Evolutionary conservation across 2,329 filamentous ascomycete genomes (phyloP).

Genomic region (Karstenula rhodostoma): DNA sequence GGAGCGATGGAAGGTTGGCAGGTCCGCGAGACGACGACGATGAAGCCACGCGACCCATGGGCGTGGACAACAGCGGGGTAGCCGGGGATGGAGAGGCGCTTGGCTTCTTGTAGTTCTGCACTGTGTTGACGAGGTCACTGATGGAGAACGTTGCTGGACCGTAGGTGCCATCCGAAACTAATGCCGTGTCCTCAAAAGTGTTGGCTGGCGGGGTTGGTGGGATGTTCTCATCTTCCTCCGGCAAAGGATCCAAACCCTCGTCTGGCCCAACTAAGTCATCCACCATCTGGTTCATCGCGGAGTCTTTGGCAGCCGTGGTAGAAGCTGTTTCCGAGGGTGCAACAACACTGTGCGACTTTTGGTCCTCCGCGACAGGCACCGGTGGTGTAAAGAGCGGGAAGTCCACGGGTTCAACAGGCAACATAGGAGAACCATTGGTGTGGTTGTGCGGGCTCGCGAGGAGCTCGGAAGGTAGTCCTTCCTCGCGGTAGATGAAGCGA

Average conservation of each 20-base stretch:
- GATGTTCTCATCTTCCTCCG: constrained; percentile 54
- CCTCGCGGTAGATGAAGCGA: constrained; percentile 63
- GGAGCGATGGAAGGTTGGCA: constrained; percentile 46
- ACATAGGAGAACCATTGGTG: constrained; percentile 51
- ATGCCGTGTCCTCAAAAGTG: constrained; percentile 52
- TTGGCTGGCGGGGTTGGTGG: constrained; percentile 58
- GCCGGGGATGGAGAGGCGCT: constrained; percentile 38
- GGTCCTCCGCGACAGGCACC: constrained; percentile 42
- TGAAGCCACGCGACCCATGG: constrained; percentile 45
- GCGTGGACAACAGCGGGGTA: constrained; percentile 35
- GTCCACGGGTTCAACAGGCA: constrained; percentile 50
- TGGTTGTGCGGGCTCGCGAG: constrained; percentile 54
- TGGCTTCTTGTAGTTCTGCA: constrained; percentile 45
- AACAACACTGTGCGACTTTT: constrained; percentile 44
- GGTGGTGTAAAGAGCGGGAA: constrained; percentile 41
- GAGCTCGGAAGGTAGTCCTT: constrained; percentile 60
- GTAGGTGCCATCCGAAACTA: constrained; percentile 43
- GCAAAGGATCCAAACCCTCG: constrained; percentile 50
- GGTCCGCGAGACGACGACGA: constrained; percentile 47
- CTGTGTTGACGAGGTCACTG: constrained; percentile 48
- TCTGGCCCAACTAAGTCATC: constrained; percentile 61
- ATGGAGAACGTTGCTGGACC: constrained; percentile 40
- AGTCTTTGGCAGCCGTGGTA: constrained; percentile 52
- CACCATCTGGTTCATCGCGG: constrained; percentile 66
- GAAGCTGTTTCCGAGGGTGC: constrained; percentile 59